Evolutionary conservation across 2,329 filamentous ascomycete genomes (phyloP).

Genomic region (Calonectria ilicicola): DNA sequence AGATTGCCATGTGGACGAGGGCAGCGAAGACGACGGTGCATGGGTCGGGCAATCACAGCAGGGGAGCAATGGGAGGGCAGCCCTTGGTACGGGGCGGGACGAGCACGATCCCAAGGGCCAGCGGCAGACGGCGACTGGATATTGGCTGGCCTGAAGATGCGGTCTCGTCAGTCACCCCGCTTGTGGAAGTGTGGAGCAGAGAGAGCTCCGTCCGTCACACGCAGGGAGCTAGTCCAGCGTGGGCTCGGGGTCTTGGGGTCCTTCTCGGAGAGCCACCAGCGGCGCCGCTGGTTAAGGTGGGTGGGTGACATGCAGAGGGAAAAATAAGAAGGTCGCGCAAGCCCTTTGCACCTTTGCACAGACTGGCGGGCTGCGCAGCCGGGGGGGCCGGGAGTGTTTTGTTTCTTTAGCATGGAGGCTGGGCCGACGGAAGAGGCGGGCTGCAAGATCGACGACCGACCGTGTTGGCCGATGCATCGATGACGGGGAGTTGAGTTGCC

Average conservation of each 20-base stretch:
- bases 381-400: background rate
- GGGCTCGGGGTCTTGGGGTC: slow-evolving; percentile 21
- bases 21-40: slow-evolving; percentile 10
- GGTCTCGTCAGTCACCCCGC: slow-evolving; percentile 31
- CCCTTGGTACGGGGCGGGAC: slow-evolving; percentile 20
- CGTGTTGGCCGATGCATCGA: background rate
- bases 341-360: slow-evolving; percentile 9
- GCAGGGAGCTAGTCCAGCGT: slow-evolving; percentile 33
- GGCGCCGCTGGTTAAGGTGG: slow-evolving; percentile 36
- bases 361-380: background rate
- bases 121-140: slow-evolving; percentile 63
- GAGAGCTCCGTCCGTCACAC: slow-evolving; percentile 40
- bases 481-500: background rate
- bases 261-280: slow-evolving; percentile 36
- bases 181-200: slow-evolving; percentile 35
- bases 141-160: slow-evolving; percentile 60
- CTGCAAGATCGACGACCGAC: slow-evolving; percentile 18
- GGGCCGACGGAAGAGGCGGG: slow-evolving; percentile 14
- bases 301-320: slow-evolving; percentile 43
- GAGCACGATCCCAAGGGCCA: slow-evolving; percentile 43
- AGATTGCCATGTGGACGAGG: slow-evolving; percentile 47
- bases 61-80: slow-evolving; percentile 29
- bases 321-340: slow-evolving; percentile 25
- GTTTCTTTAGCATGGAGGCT: background rate
- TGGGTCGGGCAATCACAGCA: slow-evolving; percentile 39